Percentiles rank a stretch among this genome's conserved stretches.
phyloP scores from a whole-genome alignment of 2,329 filamentous ascomycete genomes.

The Nothomitra cinnamomea region DNA sequence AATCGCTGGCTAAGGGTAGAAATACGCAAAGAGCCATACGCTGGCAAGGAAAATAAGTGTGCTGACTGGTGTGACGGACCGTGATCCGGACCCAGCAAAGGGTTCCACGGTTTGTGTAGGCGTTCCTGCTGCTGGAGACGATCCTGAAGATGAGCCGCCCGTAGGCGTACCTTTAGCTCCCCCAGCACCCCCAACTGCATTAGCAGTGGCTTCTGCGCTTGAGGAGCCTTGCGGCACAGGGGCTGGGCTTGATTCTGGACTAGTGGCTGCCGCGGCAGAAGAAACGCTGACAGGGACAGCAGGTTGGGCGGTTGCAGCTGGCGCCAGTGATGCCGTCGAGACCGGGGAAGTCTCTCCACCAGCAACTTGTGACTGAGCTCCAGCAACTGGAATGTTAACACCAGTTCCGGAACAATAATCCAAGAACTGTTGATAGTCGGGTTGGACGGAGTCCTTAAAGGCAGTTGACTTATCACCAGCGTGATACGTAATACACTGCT shows the following conservation, averaged over 20 bases:
- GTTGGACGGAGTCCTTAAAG: conserved; percentile 4
- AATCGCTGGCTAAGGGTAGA: neutral
- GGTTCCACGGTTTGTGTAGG: neutral
- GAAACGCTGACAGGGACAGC: too few relatives aligned
- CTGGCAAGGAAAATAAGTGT: neutral
- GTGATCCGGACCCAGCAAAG: neutral
- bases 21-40: neutral
- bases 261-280: too few relatives aligned
- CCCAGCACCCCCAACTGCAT: too few relatives aligned
- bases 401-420: conserved; percentile 4
- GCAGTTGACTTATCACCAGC: neutral
- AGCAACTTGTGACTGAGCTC: neutral
- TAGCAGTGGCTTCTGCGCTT: too few relatives aligned
- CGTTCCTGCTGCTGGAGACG: neutral
- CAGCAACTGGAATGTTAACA: neutral
- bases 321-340: too few relatives aligned
- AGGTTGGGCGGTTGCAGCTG: too few relatives aligned
- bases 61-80: neutral
- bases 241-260: too few relatives aligned
- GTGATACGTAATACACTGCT: neutral
- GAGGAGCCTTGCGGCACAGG: too few relatives aligned
- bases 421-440: conserved; percentile 5
- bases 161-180: too few relatives aligned
- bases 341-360: neutral
- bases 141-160: too few relatives aligned